Evolutionary conservation across 208 protist species (phyloP).

Genomic region (Trypanosoma vivax): DNA sequence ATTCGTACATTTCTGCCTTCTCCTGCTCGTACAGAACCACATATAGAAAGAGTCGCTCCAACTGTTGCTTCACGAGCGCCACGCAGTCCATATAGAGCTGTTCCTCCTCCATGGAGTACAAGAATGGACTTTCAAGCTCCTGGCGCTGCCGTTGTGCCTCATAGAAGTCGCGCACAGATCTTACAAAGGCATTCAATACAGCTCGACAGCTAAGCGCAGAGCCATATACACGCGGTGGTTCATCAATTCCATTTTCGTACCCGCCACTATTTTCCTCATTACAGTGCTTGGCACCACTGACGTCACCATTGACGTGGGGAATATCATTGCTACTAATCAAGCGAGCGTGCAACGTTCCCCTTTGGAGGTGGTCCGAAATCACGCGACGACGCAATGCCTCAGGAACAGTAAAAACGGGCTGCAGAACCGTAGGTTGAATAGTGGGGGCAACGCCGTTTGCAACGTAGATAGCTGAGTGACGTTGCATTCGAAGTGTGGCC

Average conservation of each 20-base stretch:
- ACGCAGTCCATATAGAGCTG: conserved; percentile 50
- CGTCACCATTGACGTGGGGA: not conserved
- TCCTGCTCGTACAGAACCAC: conserved; percentile 69
- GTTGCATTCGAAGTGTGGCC: too few relatives aligned
- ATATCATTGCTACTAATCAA: conserved; percentile 19
- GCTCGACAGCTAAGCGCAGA: conserved; percentile 29
- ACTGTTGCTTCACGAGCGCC: conserved; percentile 38
- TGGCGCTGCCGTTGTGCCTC: conserved; percentile 27
- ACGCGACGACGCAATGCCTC: conserved; percentile 42
- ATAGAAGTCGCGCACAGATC: conserved; percentile 45
- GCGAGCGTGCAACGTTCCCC: conserved; percentile 41
- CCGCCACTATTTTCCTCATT: not conserved
- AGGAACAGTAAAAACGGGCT: conserved; percentile 55
- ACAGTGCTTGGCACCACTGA: not conserved
- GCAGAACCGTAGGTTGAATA: conserved; percentile 51
- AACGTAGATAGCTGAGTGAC: conserved; percentile 3
- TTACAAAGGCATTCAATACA: conserved; percentile 42
- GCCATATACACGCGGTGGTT: conserved; percentile 11
- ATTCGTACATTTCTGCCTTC: conserved; percentile 52
- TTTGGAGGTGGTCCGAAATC: conserved; percentile 53
- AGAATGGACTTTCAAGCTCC: conserved; percentile 64
- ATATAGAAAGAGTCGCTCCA: conserved; percentile 42
- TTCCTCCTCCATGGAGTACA: conserved; percentile 59
- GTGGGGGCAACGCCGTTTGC: conserved; percentile 17
- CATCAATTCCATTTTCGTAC: not conserved